Conservation (phyloP, 2,329 filamentous ascomycete species). For the Myrmaecium sp. region DNA sequence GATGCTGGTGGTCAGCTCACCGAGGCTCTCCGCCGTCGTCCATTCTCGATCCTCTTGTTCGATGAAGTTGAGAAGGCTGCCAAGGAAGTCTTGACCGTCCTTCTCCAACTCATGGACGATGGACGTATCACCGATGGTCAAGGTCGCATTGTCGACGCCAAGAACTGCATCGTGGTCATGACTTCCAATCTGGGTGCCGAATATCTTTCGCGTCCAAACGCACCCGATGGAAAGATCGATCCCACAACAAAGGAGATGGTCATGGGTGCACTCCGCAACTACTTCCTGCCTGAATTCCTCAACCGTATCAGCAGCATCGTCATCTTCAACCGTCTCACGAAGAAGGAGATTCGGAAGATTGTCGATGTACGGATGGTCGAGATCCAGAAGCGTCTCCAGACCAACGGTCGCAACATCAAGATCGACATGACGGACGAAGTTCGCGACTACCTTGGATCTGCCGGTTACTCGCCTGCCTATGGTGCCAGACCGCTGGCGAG, state of each 20-base stretch:
- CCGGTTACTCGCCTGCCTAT: slow-evolving; percentile 90
- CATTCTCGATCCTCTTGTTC: slow-evolving; percentile 94
- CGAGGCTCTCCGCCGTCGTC: slow-evolving; percentile 79
- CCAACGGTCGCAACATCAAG: slow-evolving; percentile 71
- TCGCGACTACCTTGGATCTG: slow-evolving; percentile 79
- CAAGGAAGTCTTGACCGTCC: slow-evolving; percentile 89
- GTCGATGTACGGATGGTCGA: slow-evolving; percentile 78
- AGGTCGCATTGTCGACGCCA: slow-evolving; percentile 83
- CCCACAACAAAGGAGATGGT: slow-evolving; percentile 73
- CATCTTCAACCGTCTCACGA: slow-evolving; percentile 95
- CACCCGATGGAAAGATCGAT: slow-evolving; percentile 72
- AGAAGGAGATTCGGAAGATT: slow-evolving; percentile 80
- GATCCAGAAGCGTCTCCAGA: slow-evolving; percentile 76
- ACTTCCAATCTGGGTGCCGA: slow-evolving; percentile 95
- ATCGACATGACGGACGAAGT: slow-evolving; percentile 74
- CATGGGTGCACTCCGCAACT: slow-evolving; percentile 78
- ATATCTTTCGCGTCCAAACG: slow-evolving; percentile 65
- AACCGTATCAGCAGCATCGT: slow-evolving; percentile 94
- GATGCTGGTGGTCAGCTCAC: slow-evolving; percentile 92
- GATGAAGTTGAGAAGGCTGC: slow-evolving; percentile 98
- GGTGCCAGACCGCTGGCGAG: slow-evolving; percentile 77
- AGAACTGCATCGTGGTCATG: slow-evolving; percentile 99
- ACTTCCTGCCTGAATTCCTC: slow-evolving; percentile 96
- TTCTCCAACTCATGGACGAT: slow-evolving; percentile 99
- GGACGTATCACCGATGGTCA: slow-evolving; percentile 97